phyloP scores from a whole-genome alignment of 106 monocot species.

The Amphibolis antarctica region DNA sequence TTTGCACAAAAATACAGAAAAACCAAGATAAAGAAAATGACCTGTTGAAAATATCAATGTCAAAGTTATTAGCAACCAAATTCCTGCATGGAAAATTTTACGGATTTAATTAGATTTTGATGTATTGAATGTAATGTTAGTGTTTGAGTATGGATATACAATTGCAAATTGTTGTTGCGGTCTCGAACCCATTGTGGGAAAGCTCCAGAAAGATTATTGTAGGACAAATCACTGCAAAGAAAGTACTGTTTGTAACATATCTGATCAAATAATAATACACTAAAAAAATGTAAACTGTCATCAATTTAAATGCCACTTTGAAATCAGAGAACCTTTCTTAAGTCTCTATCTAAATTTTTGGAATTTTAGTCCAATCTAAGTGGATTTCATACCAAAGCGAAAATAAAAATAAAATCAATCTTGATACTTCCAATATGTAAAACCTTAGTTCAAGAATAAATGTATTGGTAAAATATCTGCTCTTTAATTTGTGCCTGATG shows the following conservation, averaged over 20 bases:
- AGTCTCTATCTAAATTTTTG: no score
- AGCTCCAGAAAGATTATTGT: constrained; percentile 5
- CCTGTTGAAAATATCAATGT: not conserved
- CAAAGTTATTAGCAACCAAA: not conserved
- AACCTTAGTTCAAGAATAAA: no score
- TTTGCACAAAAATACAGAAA: not conserved
- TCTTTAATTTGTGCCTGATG: no score
- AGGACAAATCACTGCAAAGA: constrained; percentile 8
- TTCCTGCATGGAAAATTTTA: not conserved
- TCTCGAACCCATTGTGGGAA: constrained; percentile 1
- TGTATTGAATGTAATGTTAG: not conserved
- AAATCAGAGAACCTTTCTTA: no score
- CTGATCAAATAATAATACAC: not conserved
- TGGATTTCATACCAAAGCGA: no score
- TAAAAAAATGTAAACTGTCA: not conserved
- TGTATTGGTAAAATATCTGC: no score
- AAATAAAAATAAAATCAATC: no score
- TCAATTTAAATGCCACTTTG: not conserved
- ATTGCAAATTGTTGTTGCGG: not conserved
- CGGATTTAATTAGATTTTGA: no score
- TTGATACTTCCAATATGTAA: no score
- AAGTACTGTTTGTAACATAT: not conserved
- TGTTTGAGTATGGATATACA: not conserved
- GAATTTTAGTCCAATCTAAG: no score
- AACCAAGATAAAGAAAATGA: not conserved